Percentiles rank a stretch among this genome's conserved stretches.
Conservation (phyloP, 306 rosid species). For the Cajanus cajan region DNA sequence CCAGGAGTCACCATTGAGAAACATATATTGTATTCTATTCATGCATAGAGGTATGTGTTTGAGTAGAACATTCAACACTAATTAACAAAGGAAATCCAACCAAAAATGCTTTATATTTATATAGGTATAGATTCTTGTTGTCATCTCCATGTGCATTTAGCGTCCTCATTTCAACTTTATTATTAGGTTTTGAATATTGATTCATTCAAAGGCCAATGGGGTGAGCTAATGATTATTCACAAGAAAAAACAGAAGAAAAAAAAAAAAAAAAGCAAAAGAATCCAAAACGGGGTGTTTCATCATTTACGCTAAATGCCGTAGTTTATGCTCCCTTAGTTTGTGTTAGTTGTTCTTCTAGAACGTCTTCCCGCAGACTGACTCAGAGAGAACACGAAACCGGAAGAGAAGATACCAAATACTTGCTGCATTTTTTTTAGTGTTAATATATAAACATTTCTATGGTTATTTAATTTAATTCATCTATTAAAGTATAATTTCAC, state of each 20-base stretch:
- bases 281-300: neutral
- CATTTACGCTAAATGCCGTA: neutral
- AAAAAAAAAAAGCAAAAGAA: neutral
- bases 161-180: slow-evolving; percentile 6
- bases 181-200: neutral
- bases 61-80: neutral
- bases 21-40: neutral
- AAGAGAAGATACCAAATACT: neutral
- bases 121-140: slow-evolving; percentile 29
- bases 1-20: slow-evolving; percentile 12
- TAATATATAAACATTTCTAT: no score
- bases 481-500: no score
- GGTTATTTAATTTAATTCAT: no score
- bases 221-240: slow-evolving; percentile 13
- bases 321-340: neutral
- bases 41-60: neutral
- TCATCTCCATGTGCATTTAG: slow-evolving; percentile 40
- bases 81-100: neutral
- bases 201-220: slow-evolving; percentile 16
- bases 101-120: neutral
- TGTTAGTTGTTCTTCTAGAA: neutral
- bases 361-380: slow-evolving; percentile 11
- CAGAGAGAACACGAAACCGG: neutral
- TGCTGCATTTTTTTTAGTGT: neutral
- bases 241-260: no score